phyloP scores from a whole-genome alignment of 805 yeast genomes.

The Ogataea polymorpha region DNA sequence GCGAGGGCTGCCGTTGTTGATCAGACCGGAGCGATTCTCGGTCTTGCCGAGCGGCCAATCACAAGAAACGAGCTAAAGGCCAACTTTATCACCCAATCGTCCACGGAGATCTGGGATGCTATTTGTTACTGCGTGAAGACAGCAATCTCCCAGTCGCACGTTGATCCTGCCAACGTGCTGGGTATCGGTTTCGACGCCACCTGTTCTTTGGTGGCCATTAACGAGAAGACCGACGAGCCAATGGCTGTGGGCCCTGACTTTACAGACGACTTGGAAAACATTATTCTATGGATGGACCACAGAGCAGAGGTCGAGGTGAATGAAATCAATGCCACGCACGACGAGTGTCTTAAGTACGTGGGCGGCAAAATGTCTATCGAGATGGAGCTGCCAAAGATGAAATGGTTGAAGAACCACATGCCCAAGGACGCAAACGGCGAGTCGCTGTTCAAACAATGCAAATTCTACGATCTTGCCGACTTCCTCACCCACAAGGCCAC shows the following conservation, averaged over 20 bases:
- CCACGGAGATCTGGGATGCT: conserved; percentile 88
- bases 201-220: conserved; percentile 84
- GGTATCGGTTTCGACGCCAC: conserved; percentile 98
- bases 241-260: conserved; percentile 93
- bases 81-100: conserved; percentile 77
- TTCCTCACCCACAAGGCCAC: conserved; percentile 90
- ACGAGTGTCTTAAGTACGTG: conserved; percentile 80
- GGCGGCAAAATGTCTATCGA: conserved; percentile 98
- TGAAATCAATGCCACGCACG: conserved; percentile 75
- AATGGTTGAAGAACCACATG: conserved; percentile 89
- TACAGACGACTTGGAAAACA: conserved; percentile 66
- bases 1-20: conserved; percentile 94
- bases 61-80: conserved; percentile 73
- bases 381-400: conserved; percentile 96
- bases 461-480: conserved; percentile 92
- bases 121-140: conserved; percentile 79
- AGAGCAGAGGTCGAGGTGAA: conserved; percentile 82
- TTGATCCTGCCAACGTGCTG: conserved; percentile 61
- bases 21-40: conserved; percentile 74
- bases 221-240: conserved; percentile 62
- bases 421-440: conserved; percentile 43
- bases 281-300: conserved; percentile 98
- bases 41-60: conserved; percentile 75
- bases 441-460: conserved; percentile 49
- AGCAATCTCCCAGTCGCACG: conserved; percentile 69